These are phyloP conservation scores for Curvularia sp. DNA, from an alignment of 2,329 filamentous ascomycete species.

Conservation along the genomic window DNA sequence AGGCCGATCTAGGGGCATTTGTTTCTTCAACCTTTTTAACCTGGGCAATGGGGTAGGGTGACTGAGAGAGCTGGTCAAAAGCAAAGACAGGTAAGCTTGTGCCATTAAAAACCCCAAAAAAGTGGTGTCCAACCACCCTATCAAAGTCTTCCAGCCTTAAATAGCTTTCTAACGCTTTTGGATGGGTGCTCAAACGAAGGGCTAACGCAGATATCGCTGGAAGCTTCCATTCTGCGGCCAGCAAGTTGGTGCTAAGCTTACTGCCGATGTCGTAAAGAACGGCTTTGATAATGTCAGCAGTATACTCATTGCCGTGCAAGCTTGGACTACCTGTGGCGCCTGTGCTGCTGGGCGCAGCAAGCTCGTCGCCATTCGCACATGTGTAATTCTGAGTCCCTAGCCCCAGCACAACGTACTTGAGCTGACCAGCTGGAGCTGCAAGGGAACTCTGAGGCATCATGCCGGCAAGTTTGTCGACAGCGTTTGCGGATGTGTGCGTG, in stretches of 20 bases:
- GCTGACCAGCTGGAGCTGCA: constrained; percentile 16
- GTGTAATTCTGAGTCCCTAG: constrained; percentile 57
- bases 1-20: constrained; percentile 48
- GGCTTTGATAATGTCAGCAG: neutral
- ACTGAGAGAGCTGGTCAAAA: constrained; percentile 51
- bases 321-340: constrained; percentile 13
- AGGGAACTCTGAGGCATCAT: constrained; percentile 12
- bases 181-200: neutral
- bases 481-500: constrained; percentile 8
- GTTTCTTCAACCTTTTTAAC: constrained; percentile 55
- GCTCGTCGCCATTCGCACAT: constrained; percentile 33
- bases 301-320: neutral
- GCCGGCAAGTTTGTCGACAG: constrained; percentile 1
- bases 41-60: constrained; percentile 50
- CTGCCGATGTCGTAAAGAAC: neutral
- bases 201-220: neutral
- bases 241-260: neutral
- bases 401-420: constrained; percentile 54
- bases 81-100: constrained; percentile 63
- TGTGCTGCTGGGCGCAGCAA: constrained; percentile 5
- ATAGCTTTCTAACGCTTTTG: neutral
- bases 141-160: constrained; percentile 8
- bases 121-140: constrained; percentile 66
- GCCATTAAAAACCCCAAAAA: constrained; percentile 58
- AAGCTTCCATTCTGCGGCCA: neutral